Base-by-base conservation (phyloP, 495 filamentous ascomycete species). In the Penicillium steckii region DNA sequence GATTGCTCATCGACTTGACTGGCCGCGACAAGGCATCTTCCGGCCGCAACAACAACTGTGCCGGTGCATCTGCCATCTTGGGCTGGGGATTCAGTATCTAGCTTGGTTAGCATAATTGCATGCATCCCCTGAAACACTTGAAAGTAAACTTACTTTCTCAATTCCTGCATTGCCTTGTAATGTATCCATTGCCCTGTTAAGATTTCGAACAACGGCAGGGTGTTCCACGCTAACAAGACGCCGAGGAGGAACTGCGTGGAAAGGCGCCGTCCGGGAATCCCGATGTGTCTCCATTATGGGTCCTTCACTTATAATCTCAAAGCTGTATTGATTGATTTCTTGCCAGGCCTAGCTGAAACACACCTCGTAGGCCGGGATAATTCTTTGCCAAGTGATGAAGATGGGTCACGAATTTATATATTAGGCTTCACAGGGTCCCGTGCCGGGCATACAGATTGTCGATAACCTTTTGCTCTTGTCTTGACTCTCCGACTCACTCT, bases 141-240 rank as follows among this genome's bases (percentile, higher is more conserved):
- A 29, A 38, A 52, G 8, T 46, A 40, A 26, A 62, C 75, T 64
- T 67, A 92, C 90, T 51, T 85, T 81, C 50, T 79, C 68, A 26
- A 96, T 80, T 22, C 84, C 80, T 17, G 74, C 66, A 29, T 81
- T 75, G 5, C 84, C 82, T 1, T 91, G 88, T 18, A 97, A 80
- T 0, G 91, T 93, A 17, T 83, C 78, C 52, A 97, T 77, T 15
- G 82, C 94, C 51, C 85, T 89, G 56, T 95, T 86, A 46, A 96
- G 60, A 69, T 96, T 86, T 59, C 81, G 82, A 60, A 97, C 73
- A 44, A 95, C 83, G 52, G 85, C 86, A 5, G 95, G 94, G 68
- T 97, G 91, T 62, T 98, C 94, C 19, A 97, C 79, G 50, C 84
- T 85, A 26, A 91, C 80, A 38, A 97, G 74, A 17, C 76, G 75